Evolutionary conservation across 208 protist genomes (phyloP).

Genomic region (Endotrypanum monterogeii): DNA sequence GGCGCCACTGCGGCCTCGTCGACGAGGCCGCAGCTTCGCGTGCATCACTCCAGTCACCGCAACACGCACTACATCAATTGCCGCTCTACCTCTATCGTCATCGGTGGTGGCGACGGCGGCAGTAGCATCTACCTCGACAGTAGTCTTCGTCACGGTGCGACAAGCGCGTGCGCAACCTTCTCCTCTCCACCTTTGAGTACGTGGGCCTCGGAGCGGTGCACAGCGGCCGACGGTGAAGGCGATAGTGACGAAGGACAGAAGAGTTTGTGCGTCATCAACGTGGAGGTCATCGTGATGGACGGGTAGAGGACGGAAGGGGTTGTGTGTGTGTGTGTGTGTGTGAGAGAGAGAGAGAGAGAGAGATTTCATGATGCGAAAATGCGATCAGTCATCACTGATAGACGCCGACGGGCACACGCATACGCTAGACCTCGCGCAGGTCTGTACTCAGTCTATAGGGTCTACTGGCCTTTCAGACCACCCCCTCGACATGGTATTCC

Average conservation of each 20-base stretch:
- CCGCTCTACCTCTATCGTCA: slow-evolving; percentile 47
- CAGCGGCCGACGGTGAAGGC: slow-evolving; percentile 4
- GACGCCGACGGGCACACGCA: too few species aligned
- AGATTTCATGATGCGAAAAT: too few species aligned
- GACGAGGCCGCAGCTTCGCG: slow-evolving; percentile 36
- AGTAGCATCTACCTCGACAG: slow-evolving; percentile 65
- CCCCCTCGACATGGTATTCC: too few species aligned
- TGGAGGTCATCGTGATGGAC: slow-evolving; percentile 70
- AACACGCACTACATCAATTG: slow-evolving; percentile 79
- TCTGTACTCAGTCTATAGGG: too few species aligned
- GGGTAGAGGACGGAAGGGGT: slow-evolving; percentile 5
- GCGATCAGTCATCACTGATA: too few species aligned
- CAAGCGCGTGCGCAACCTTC: slow-evolving; percentile 66
- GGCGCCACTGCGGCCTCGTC: background rate
- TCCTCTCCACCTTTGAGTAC: slow-evolving; percentile 61
- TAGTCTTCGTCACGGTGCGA: slow-evolving; percentile 54
- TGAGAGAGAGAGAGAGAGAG: too few species aligned
- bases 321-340: background rate
- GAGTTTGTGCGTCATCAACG: slow-evolving; percentile 45
- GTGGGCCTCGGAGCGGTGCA: slow-evolving; percentile 32
- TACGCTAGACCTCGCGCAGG: too few species aligned
- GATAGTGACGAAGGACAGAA: background rate
- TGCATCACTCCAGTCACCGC: slow-evolving; percentile 43
- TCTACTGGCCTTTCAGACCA: too few species aligned
- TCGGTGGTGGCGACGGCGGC: slow-evolving; percentile 58